phyloP scores from a whole-genome alignment of 2,329 filamentous ascomycete species.

The Cucurbitaria berberidis region DNA sequence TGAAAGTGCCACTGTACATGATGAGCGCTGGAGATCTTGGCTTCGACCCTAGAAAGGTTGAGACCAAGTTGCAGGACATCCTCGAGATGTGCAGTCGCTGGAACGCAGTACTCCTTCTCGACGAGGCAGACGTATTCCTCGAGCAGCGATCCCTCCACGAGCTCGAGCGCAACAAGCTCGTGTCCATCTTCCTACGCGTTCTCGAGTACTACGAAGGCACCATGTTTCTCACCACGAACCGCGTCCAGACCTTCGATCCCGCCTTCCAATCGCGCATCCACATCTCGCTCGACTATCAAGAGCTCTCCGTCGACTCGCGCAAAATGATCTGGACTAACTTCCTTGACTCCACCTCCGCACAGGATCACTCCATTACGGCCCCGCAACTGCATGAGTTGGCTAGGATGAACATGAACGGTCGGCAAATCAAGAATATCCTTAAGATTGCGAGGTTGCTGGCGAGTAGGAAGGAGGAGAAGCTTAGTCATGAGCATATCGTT shows the following conservation, averaged over 20 bases:
- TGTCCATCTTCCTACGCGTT: slow-evolving; percentile 47
- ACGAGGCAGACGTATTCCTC: slow-evolving; percentile 69
- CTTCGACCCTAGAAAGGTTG: slow-evolving; percentile 57
- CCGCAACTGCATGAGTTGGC: slow-evolving; percentile 42
- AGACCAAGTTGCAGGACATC: slow-evolving; percentile 78
- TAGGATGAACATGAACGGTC: slow-evolving; percentile 54
- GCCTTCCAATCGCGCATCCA: slow-evolving; percentile 44
- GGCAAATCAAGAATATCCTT: slow-evolving; percentile 59
- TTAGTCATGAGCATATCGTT: slow-evolving; percentile 39
- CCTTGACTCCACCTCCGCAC: slow-evolving; percentile 39
- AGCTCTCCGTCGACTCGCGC: slow-evolving; percentile 39
- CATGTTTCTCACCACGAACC: slow-evolving; percentile 46
- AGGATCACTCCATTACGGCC: slow-evolving; percentile 16
- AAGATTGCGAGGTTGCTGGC: slow-evolving; percentile 40
- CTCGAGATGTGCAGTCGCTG: slow-evolving; percentile 76
- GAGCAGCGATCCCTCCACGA: slow-evolving; percentile 54
- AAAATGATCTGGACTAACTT: slow-evolving; percentile 45
- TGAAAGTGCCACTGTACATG: slow-evolving; percentile 63
- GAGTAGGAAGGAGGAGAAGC: slow-evolving; percentile 33
- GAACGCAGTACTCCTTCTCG: slow-evolving; percentile 68
- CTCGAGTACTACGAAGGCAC: slow-evolving; percentile 45
- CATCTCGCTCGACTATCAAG: slow-evolving; percentile 37
- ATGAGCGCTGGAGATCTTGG: slow-evolving; percentile 81
- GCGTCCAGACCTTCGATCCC: slow-evolving; percentile 40
- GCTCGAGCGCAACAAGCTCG: slow-evolving; percentile 47